Evolutionary conservation across 139 green algal genomes (phyloP).

Genomic region (Ulvella scutata): DNA sequence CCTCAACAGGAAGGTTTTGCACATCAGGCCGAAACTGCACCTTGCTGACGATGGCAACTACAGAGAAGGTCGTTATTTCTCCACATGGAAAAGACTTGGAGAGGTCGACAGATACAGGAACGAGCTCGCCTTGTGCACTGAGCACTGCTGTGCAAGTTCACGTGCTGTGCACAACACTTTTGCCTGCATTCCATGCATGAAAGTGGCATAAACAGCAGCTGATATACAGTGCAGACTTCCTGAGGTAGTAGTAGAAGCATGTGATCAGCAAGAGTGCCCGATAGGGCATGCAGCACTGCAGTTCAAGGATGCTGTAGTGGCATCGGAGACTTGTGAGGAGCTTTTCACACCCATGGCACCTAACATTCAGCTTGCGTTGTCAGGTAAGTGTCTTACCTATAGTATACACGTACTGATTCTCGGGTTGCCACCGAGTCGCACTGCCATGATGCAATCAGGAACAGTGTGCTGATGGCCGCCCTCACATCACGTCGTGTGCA

Average conservation of each 20-base stretch:
- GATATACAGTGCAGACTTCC: neutral
- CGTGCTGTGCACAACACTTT: neutral
- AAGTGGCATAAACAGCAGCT: neutral
- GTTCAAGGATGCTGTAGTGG: slow-evolving; percentile 50
- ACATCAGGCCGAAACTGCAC: slow-evolving; percentile 85
- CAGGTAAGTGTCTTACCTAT: too few relatives aligned
- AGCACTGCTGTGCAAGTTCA: neutral
- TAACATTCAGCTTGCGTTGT: neutral
- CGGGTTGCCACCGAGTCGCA: too few relatives aligned
- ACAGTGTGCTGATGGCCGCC: too few relatives aligned
- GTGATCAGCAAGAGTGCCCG: slow-evolving; percentile 39
- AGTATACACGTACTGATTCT: too few relatives aligned
- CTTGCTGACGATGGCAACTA: slow-evolving; percentile 98
- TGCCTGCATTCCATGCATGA: too few relatives aligned
- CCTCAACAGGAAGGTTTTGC: slow-evolving; percentile 60
- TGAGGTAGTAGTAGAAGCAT: neutral
- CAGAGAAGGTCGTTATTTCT: slow-evolving; percentile 60
- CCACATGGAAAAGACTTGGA: slow-evolving; percentile 56
- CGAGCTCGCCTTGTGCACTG: neutral
- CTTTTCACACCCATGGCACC: slow-evolving; percentile 73
- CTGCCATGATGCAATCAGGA: too few relatives aligned
- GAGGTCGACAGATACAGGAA: neutral
- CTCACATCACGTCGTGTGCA: too few relatives aligned
- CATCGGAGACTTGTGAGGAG: slow-evolving; percentile 88
- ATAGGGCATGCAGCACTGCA: slow-evolving; percentile 70